phyloP scores from a whole-genome alignment of 2,329 filamentous ascomycete genomes.

The Penicillium vulpinum region DNA sequence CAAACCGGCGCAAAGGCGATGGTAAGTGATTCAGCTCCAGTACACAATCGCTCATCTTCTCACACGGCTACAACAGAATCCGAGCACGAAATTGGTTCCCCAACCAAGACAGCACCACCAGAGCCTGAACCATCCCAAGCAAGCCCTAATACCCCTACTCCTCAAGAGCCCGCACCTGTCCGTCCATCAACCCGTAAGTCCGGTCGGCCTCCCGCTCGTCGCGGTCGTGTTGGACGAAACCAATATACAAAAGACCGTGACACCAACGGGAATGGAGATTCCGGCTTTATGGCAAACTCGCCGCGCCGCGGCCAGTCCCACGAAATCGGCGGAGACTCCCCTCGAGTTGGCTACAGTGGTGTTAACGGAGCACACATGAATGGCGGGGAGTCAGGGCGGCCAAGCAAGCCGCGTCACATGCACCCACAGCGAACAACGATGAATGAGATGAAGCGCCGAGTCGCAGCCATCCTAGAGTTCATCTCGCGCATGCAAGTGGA shows the following conservation, averaged over 20 bases:
- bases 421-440: slow-evolving; percentile 67
- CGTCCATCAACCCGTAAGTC: slow-evolving; percentile 59
- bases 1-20: slow-evolving; percentile 77
- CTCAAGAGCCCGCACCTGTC: slow-evolving; percentile 37
- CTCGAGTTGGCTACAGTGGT: slow-evolving; percentile 32
- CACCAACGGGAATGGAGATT: slow-evolving; percentile 53
- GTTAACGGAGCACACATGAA: slow-evolving; percentile 54
- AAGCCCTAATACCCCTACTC: slow-evolving; percentile 46
- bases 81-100: slow-evolving; percentile 66
- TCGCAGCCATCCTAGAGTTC: slow-evolving; percentile 82
- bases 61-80: slow-evolving; percentile 58
- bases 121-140: slow-evolving; percentile 43
- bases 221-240: slow-evolving; percentile 68
- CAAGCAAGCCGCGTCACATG: slow-evolving; percentile 60
- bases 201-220: slow-evolving; percentile 64
- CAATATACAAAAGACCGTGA: slow-evolving; percentile 80
- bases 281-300: slow-evolving; percentile 35
- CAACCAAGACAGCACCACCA: slow-evolving; percentile 44
- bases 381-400: slow-evolving; percentile 57
- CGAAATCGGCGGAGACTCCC: slow-evolving; percentile 42
- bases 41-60: slow-evolving; percentile 17
- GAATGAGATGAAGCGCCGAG: slow-evolving; percentile 83
- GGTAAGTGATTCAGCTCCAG: slow-evolving; percentile 53
- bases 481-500: slow-evolving; percentile 88
- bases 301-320: slow-evolving; percentile 44